Percentiles rank a stretch among this genome's conserved stretches.
phyloP scores from a whole-genome alignment of 306 rosid genomes.

The Fragaria iinumae region DNA sequence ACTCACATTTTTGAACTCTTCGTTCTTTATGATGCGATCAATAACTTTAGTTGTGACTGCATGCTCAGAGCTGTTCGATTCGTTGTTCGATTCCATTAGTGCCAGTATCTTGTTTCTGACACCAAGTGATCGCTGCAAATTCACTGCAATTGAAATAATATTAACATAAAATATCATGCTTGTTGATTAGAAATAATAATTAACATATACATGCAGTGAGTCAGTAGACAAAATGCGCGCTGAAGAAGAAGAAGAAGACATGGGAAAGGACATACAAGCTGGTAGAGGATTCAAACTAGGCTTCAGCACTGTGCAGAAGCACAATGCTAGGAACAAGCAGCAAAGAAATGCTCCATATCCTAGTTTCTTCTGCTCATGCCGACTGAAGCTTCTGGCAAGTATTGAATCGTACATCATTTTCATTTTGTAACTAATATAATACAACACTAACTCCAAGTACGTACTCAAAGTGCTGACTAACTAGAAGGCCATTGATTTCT shows the following conservation, averaged over 20 bases:
- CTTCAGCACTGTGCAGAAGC: slow-evolving; percentile 63
- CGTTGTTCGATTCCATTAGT: slow-evolving; percentile 46
- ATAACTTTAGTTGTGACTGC: slow-evolving; percentile 34
- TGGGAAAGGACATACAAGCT: slow-evolving; percentile 45
- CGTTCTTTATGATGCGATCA: neutral
- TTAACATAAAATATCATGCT: neutral
- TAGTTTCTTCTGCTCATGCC: slow-evolving; percentile 70
- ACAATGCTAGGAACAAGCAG: slow-evolving; percentile 49
- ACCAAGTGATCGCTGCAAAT: slow-evolving; percentile 43
- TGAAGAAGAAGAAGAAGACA: neutral
- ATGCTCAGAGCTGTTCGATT: slow-evolving; percentile 31
- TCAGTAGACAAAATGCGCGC: no score
- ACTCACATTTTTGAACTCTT: neutral
- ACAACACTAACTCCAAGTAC: neutral
- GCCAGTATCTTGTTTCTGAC: slow-evolving; percentile 51
- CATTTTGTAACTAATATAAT: neutral
- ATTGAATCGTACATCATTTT: slow-evolving; percentile 56
- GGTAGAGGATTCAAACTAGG: slow-evolving; percentile 63
- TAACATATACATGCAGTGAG: neutral
- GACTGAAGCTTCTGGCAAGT: slow-evolving; percentile 75
- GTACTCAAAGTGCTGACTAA: slow-evolving; percentile 6
- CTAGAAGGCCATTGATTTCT: neutral
- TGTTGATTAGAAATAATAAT: neutral
- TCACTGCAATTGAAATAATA: slow-evolving; percentile 46
- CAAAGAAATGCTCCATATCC: slow-evolving; percentile 72